These are phyloP conservation scores for Yamadazyma triangularis DNA, from an alignment of 1,139 yeast species.

Conservation along the genomic window DNA sequence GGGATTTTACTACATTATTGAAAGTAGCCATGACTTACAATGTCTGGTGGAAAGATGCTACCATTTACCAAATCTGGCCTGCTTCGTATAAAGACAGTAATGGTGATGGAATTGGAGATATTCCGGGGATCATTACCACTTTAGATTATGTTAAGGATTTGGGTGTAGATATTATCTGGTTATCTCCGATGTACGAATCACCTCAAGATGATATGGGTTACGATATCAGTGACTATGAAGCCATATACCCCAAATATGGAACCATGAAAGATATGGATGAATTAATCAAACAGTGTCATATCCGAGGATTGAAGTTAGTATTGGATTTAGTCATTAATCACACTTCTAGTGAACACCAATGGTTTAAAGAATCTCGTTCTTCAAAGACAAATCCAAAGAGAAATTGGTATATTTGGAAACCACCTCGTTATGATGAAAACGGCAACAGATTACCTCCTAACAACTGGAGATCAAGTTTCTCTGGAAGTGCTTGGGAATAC, in stretches of 20 bases:
- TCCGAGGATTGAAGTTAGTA: conserved; percentile 46
- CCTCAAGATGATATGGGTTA: conserved; percentile 65
- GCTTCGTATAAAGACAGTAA: conserved; percentile 55
- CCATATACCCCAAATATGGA: conserved; percentile 49
- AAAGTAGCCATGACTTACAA: too few relatives aligned
- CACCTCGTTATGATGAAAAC: conserved; percentile 38
- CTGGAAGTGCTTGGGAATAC: conserved; percentile 54
- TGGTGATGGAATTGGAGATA: conserved; percentile 55
- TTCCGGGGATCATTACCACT: conserved; percentile 47
- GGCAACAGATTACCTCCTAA: conserved; percentile 52
- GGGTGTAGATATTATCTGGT: conserved; percentile 53
- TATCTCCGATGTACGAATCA: conserved; percentile 54
- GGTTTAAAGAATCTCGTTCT: conserved; percentile 56
- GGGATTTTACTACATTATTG: too few relatives aligned
- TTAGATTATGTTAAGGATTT: conserved; percentile 48
- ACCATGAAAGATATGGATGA: conserved; percentile 47
- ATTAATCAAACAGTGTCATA: conserved; percentile 43
- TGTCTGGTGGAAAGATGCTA: conserved; percentile 63
- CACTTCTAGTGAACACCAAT: conserved; percentile 49
- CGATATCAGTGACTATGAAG: conserved; percentile 52
- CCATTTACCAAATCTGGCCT: conserved; percentile 56
- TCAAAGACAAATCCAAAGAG: conserved; percentile 50
- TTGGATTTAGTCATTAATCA: conserved; percentile 58
- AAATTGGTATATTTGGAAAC: conserved; percentile 59
- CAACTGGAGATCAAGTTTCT: conserved; percentile 50